Evolutionary conservation across 495 filamentous ascomycete genomes (phyloP), one percentile per base, ranked within the genome.

Genomic region (Neurospora sp.): DNA sequence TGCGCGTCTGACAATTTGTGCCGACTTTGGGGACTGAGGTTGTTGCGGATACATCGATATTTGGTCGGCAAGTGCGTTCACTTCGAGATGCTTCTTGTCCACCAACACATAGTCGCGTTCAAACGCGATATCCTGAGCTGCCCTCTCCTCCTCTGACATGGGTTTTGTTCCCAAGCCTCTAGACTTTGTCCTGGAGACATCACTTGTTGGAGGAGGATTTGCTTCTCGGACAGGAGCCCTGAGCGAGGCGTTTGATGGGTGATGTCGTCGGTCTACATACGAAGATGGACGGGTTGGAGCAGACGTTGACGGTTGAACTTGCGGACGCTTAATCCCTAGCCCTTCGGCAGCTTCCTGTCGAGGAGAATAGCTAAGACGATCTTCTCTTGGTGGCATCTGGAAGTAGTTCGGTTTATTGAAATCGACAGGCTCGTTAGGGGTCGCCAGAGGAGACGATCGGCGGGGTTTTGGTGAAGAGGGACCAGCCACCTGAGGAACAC

Each of bases 51-150:
- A 93, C 68, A 93, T 89, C 20, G 93, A 93, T 74, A 99, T 83
- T 80, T 98, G 94, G 78, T 99, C 96, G 9, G 96, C 96, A 78
- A 99, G 93, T 4, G 96, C 95, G 82, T 99, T 98, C 38, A 98
- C 95, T 80, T 98, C 93, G 4, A 98, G 94, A 8, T 91, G 90
- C 70, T 90, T 90, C 83, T 98, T 98, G 81, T 99, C 96, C 22
- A 99, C 93, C 20, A 99, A 82, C 41, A 99, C 95, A 75, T 98
- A 99, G 75, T 98, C 96, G 74, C 94, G 86, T 78, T 96, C 94
- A 78, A 96, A 92, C 2, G 92, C 93, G 6, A 96, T 89, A 71
- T 96, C 94, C 75, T 97, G 93, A 12, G 91, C 94, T 27, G 92
- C 92, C 72, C 86, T 88, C 75, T 95, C 93, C 39, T 87, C 91